Evolutionary conservation across 2,329 filamentous ascomycete genomes (phyloP).

Genomic region (Aspergillus costaricaensis): DNA sequence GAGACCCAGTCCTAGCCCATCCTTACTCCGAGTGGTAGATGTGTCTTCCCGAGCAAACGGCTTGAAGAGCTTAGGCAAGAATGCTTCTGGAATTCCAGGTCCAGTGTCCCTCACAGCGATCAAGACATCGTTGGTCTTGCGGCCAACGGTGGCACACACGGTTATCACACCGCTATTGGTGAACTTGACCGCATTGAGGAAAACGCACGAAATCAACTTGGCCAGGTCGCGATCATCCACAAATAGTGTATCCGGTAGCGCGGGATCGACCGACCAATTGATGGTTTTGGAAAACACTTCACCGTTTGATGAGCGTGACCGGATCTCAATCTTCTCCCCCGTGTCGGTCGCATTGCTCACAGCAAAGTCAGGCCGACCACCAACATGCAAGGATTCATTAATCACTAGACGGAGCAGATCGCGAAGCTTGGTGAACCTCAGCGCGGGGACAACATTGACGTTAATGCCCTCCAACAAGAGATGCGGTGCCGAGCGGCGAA

Average conservation of each 20-base stretch:
- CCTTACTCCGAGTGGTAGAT: conserved; percentile 66
- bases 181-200: conserved; percentile 70
- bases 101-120: conserved; percentile 68
- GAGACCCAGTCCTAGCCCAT: conserved; percentile 68
- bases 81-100: conserved; percentile 67
- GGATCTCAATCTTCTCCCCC: conserved; percentile 51
- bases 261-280: conserved; percentile 50
- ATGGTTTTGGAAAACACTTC: conserved; percentile 47
- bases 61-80: conserved; percentile 67
- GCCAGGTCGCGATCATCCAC: conserved; percentile 65
- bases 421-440: conserved; percentile 48
- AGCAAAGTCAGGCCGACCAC: conserved; percentile 51
- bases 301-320: conserved; percentile 48
- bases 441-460: conserved; percentile 36
- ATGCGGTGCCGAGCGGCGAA: conserved; percentile 39
- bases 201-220: conserved; percentile 65
- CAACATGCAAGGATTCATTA: conserved; percentile 51
- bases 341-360: conserved; percentile 45
- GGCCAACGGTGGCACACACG: conserved; percentile 56
- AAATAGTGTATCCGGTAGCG: conserved; percentile 49
- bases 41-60: conserved; percentile 70
- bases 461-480: conserved; percentile 40
- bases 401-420: conserved; percentile 50
- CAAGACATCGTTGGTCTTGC: conserved; percentile 56
- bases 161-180: conserved; percentile 65